A percentile compares a stretch with the other conserved stretches of the same genome.
Conservation (phyloP, 176 grass and related monocot species). For the Thalia dealbata region DNA sequence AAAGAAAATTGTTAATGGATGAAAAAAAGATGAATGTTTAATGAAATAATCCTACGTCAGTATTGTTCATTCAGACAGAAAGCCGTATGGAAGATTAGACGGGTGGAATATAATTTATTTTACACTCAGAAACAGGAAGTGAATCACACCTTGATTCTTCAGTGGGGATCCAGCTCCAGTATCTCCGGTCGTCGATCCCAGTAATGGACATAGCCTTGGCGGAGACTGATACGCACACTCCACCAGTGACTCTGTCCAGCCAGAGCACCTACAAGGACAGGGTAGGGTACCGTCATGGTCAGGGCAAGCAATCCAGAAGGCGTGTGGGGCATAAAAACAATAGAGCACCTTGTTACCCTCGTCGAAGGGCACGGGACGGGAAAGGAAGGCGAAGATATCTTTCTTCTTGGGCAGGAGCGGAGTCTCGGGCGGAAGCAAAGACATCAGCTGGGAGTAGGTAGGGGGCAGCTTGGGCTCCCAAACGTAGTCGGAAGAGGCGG, state of each 20-base stretch:
- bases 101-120: not conserved
- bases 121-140: not conserved
- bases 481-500: conserved; percentile 13
- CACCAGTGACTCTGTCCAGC: conserved; percentile 6
- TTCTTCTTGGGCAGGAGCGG: conserved; percentile 11
- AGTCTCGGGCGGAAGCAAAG: not conserved
- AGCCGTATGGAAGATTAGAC: not conserved
- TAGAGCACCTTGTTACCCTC: not conserved
- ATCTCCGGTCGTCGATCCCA: conserved; percentile 9
- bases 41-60: not conserved
- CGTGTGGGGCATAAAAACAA: not conserved
- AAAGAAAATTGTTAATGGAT: not conserved
- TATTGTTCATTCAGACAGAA: not conserved
- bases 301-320: not conserved
- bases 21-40: not conserved
- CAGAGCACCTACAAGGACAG: conserved; percentile 2
- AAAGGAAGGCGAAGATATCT: conserved; percentile 18
- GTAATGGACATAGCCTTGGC: conserved; percentile 20
- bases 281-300: not conserved
- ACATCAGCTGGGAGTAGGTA: conserved; percentile 8
- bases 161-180: conserved; percentile 18
- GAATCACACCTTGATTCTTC: conserved; percentile 4
- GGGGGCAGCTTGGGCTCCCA: conserved; percentile 16
- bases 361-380: conserved; percentile 10
- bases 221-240: conserved; percentile 4